Percentiles rank a stretch among this genome's conserved stretches.
Evolutionary conservation across 108 stramenopile species (phyloP).

Genomic region (Nitzschia sp.): DNA sequence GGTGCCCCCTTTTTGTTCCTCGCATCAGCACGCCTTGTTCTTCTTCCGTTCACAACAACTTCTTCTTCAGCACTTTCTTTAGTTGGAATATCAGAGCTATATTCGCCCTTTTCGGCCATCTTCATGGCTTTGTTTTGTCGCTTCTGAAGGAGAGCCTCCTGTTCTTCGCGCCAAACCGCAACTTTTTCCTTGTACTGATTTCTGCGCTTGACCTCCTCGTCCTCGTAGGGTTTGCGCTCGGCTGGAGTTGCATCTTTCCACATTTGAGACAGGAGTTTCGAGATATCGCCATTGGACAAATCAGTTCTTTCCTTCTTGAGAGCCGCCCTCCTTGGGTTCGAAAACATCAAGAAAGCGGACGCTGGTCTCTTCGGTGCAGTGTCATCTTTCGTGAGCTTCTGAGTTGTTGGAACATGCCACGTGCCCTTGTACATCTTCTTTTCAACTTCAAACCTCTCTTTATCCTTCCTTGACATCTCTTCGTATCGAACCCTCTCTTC

Average conservation of each 20-base stretch:
- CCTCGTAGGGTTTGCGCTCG: constrained; percentile 7
- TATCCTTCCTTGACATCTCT: constrained; percentile 25
- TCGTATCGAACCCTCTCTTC: constrained; percentile 29
- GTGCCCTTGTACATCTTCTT: constrained; percentile 32
- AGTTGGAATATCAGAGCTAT: too few relatives aligned
- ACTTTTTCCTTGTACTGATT: constrained; percentile 17
- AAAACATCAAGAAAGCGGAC: constrained; percentile 29
- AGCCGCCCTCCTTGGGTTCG: constrained; percentile 21
- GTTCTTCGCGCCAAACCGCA: constrained; percentile 5
- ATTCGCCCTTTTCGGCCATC: neutral
- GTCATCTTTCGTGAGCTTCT: neutral
- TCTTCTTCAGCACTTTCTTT: too few relatives aligned
- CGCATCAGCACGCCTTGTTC: too few relatives aligned
- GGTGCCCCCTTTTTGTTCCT: too few relatives aligned
- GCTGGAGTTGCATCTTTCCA: constrained; percentile 26
- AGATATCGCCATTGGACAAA: constrained; percentile 1
- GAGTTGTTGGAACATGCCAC: constrained; percentile 26
- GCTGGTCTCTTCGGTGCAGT: constrained; percentile 24
- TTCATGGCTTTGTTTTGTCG: neutral
- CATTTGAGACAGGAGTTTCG: constrained; percentile 21
- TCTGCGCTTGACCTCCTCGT: constrained; percentile 13
- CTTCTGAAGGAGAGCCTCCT: constrained; percentile 1
- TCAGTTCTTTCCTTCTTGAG: constrained; percentile 16
- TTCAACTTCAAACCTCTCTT: constrained; percentile 28
- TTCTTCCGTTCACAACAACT: too few relatives aligned